Conservation (phyloP, 345 rosid species). For the Linum lewisii region DNA sequence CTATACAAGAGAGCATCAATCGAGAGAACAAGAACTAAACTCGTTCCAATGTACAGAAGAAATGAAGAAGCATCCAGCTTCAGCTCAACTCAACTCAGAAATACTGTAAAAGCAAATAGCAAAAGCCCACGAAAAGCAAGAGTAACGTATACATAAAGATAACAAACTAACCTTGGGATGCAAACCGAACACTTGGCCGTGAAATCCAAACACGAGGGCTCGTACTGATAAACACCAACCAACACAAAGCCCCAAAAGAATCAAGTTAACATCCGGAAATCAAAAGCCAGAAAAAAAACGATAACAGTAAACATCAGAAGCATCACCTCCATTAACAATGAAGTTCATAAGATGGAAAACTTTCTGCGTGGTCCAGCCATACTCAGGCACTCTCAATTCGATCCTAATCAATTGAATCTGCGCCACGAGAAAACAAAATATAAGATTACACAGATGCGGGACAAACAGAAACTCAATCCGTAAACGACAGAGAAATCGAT, state of each 20-base stretch:
- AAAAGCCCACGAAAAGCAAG: background rate
- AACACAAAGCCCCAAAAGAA: background rate
- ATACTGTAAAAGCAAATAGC: background rate
- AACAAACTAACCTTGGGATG: slow-evolving; percentile 68
- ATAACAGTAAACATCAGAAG: background rate
- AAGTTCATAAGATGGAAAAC: slow-evolving; percentile 98
- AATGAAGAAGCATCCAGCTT: slow-evolving; percentile 10
- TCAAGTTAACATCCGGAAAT: background rate
- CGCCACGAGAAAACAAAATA: slow-evolving; percentile 11
- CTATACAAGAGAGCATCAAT: slow-evolving; percentile 31
- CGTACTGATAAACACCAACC: slow-evolving; percentile 48
- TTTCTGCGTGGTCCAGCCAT: slow-evolving; percentile 98
- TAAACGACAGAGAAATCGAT: background rate
- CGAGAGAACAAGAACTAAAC: too few relatives aligned
- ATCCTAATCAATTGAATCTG: slow-evolving; percentile 87
- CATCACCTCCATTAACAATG: slow-evolving; percentile 92
- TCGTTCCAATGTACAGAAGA: background rate
- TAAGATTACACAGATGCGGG: background rate
- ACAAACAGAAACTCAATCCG: background rate
- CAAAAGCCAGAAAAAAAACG: background rate
- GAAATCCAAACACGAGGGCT: slow-evolving; percentile 92
- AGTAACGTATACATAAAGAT: background rate
- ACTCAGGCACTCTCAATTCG: slow-evolving; percentile 93
- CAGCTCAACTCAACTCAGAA: background rate
- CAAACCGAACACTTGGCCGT: slow-evolving; percentile 60